Conservation (phyloP, 2,329 filamentous ascomycete genomes). For the Periconia macrospinosa region DNA sequence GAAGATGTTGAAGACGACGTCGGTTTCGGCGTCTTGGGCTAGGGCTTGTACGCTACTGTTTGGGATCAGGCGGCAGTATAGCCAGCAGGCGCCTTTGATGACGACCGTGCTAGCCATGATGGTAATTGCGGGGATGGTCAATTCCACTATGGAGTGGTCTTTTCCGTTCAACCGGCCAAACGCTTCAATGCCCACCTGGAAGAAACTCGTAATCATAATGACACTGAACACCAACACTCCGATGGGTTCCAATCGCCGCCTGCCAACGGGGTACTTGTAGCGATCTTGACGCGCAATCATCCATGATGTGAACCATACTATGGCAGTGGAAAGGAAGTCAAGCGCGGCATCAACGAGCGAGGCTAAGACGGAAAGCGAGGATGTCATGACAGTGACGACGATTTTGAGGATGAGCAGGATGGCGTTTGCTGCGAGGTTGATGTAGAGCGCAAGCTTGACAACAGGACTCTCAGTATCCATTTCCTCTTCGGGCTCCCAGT, state of each 20-base stretch:
- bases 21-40: conserved; percentile 67
- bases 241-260: conserved; percentile 74
- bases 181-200: conserved; percentile 74
- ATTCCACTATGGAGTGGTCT: conserved; percentile 70
- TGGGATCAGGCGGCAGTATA: conserved; percentile 84
- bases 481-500: conserved; percentile 68
- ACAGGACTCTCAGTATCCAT: conserved; percentile 74
- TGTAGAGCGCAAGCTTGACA: conserved; percentile 83
- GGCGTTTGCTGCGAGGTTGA: conserved; percentile 79
- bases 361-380: conserved; percentile 78
- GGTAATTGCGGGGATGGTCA: conserved; percentile 70
- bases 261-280: conserved; percentile 77
- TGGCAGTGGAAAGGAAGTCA: conserved; percentile 79
- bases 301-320: conserved; percentile 77
- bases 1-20: conserved; percentile 89
- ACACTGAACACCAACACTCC: conserved; percentile 79
- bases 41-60: conserved; percentile 86
- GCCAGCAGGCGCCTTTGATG: conserved; percentile 80
- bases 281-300: conserved; percentile 74
- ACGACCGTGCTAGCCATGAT: conserved; percentile 83
- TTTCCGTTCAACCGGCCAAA: conserved; percentile 62
- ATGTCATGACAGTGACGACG: conserved; percentile 74
- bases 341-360: conserved; percentile 78
- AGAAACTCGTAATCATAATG: conserved; percentile 84
- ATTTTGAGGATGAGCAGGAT: conserved; percentile 76